Evolutionary conservation across 116 monocot genomes (phyloP), one percentile per base, ranked within the genome.

Genomic region (Zostera marina): DNA sequence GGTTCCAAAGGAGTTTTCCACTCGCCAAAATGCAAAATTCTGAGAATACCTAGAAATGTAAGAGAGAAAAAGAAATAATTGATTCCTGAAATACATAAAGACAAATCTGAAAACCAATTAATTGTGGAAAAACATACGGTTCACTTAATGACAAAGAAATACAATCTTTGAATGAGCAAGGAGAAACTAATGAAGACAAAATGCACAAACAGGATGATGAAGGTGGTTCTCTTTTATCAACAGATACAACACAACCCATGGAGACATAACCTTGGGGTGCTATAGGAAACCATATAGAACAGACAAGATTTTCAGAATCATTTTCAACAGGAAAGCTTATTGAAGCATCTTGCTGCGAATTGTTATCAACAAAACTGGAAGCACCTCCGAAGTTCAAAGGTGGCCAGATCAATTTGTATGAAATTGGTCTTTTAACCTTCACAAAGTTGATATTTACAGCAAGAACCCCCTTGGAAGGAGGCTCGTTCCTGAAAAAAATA

Each of bases 201-300:
- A 99, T 81, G 71, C 98, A 99, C 62, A 87, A 75, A 59, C 69
- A 72, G 64, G 83, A 79, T 43, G 91, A 90, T 13, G 87, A 53
- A 63, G 83, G 74, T 60, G 98, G 98, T 63, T 72, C 67, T 22
- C 12, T 52, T 44, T 40, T 73, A 66, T 81, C 98, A 42, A 41
- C 10, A 22, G 81, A 79, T 66, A 81, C 77, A 61, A 99, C 81
- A 72, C 91, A 99, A 8, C 98, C 98, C 45, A 91, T 23, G 49
- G 98, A 78, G 58, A 99, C 81, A 76, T 87, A 99, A 21, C 91
- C 98, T 55, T 69, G 61, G 46, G 98, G 87, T 58, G 98, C 98
- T 46, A 83, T 64, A 64, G 98, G 98, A 52, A 90, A 99, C 98
- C 98, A 99, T 75, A 99, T 65, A 16, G 91, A 99, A 65, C 76